A percentile compares a stretch with the other conserved stretches of the same genome.
These are phyloP conservation scores for Arabis alpina DNA, from an alignment of 345 rosid species.

Conservation along the genomic window DNA sequence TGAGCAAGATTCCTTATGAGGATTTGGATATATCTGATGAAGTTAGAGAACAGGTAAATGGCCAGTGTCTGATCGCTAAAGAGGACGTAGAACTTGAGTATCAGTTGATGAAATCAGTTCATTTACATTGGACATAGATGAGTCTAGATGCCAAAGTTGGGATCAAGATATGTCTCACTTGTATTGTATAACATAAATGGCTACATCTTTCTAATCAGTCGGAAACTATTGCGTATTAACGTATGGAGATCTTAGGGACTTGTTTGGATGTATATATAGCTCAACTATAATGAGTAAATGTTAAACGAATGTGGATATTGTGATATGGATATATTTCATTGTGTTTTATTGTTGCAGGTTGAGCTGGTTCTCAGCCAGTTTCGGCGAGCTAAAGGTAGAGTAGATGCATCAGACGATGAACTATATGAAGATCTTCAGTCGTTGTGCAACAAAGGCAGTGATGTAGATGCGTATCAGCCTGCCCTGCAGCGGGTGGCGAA, in stretches of 20 bases:
- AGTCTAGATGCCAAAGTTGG: not conserved
- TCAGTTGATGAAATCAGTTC: conserved; percentile 10
- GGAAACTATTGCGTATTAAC: not conserved
- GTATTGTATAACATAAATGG: not conserved
- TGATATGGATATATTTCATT: not conserved
- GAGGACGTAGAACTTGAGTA: not conserved
- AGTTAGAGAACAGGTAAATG: conserved; percentile 91
- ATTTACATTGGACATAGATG: not conserved
- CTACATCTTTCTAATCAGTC: not conserved
- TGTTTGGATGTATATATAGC: not conserved
- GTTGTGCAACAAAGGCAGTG: conserved; percentile 58
- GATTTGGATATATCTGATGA: conserved; percentile 91
- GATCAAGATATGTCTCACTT: conserved; percentile 1
- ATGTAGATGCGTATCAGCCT: conserved; percentile 54
- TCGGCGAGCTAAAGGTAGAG: conserved; percentile 87
- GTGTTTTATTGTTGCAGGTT: conserved; percentile 52
- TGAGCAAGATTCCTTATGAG: conserved; percentile 68
- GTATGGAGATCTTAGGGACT: not conserved
- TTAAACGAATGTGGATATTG: conserved; percentile 7
- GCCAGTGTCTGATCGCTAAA: not conserved
- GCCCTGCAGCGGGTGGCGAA: conserved; percentile 65
- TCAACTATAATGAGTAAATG: not conserved
- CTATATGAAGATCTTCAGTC: conserved; percentile 66
- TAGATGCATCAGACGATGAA: conserved; percentile 63
- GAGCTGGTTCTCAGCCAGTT: conserved; percentile 91